Conservation (phyloP, 1,139 yeast genomes). For the Casaregolazyma suthepensis region DNA sequence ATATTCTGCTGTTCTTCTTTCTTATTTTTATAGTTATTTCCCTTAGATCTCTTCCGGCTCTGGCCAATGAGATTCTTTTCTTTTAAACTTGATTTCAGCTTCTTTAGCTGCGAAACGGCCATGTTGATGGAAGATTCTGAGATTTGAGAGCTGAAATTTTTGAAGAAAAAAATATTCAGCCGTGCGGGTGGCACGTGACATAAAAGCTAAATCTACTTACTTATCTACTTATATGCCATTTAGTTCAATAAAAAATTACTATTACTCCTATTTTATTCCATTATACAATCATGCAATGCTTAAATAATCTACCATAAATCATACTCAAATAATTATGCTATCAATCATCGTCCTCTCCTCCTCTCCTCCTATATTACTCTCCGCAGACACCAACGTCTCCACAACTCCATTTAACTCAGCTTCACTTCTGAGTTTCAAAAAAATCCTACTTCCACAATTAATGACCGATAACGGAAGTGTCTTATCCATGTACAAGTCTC, state of each 20-base stretch:
- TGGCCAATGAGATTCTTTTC: constrained; percentile 80
- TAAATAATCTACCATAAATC: neutral
- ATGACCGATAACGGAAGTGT: neutral
- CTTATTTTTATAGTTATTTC: constrained; percentile 48
- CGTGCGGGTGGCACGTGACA: neutral
- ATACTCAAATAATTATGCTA: constrained; percentile 1
- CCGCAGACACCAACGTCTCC: neutral
- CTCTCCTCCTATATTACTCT: neutral
- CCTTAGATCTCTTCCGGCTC: constrained; percentile 53
- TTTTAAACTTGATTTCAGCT: constrained; percentile 69
- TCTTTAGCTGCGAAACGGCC: constrained; percentile 90
- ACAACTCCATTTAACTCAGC: neutral
- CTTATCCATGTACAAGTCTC: neutral
- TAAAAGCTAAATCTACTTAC: neutral
- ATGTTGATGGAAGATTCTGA: constrained; percentile 32
- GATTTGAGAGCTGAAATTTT: neutral
- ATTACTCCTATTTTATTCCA: neutral
- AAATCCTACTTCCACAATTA: neutral
- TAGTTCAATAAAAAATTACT: neutral
- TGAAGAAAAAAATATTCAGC: constrained; percentile 3
- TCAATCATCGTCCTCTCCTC: constrained; percentile 1
- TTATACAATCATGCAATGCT: constrained; percentile 2
- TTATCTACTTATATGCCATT: neutral
- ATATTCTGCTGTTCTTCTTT: constrained; percentile 53
- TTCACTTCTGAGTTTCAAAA: neutral